These are phyloP conservation scores for Teratosphaeria viscida DNA, from an alignment of 2,329 filamentous ascomycete species.

Conservation along the genomic window DNA sequence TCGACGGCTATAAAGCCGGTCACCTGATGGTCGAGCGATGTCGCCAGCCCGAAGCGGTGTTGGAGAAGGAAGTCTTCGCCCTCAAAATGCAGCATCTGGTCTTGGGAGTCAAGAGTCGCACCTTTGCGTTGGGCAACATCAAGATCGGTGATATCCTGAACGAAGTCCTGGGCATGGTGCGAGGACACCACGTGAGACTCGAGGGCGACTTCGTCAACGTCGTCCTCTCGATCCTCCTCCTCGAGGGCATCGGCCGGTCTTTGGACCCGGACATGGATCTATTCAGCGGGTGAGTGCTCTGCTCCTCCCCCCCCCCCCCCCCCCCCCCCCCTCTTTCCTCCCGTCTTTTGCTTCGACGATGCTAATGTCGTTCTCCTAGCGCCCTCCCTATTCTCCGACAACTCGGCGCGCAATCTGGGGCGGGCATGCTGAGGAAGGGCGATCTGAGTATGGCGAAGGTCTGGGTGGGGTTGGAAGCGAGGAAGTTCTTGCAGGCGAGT, in stretches of 20 bases:
- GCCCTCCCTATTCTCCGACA: constrained; percentile 84
- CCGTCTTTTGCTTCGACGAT: too few species aligned
- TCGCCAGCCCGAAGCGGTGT: constrained; percentile 79
- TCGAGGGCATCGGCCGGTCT: constrained; percentile 86
- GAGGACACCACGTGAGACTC: constrained; percentile 80
- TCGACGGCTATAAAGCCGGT: constrained; percentile 91
- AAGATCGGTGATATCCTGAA: constrained; percentile 94
- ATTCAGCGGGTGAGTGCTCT: constrained; percentile 52
- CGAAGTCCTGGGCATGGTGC: constrained; percentile 83
- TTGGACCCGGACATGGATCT: constrained; percentile 82
- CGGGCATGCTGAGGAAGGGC: constrained; percentile 40
- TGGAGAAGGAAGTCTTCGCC: constrained; percentile 83
- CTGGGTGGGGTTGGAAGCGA: constrained; percentile 82
- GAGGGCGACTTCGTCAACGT: constrained; percentile 99
- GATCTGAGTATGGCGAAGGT: constrained; percentile 66
- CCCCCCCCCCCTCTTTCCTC: too few species aligned
- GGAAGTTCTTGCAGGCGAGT: constrained; percentile 80
- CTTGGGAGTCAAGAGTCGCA: constrained; percentile 77
- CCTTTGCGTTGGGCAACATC: constrained; percentile 84
- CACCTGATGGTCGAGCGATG: constrained; percentile 94
- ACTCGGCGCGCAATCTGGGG: constrained; percentile 69
- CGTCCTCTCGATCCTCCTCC: constrained; percentile 81
- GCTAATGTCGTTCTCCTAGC: constrained; percentile 32
- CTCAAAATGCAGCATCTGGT: constrained; percentile 96
- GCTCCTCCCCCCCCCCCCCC: too few species aligned